These are phyloP conservation scores for Yamadazyma pseudoaaseri DNA, from an alignment of 1,139 yeast species.

Conservation along the genomic window DNA sequence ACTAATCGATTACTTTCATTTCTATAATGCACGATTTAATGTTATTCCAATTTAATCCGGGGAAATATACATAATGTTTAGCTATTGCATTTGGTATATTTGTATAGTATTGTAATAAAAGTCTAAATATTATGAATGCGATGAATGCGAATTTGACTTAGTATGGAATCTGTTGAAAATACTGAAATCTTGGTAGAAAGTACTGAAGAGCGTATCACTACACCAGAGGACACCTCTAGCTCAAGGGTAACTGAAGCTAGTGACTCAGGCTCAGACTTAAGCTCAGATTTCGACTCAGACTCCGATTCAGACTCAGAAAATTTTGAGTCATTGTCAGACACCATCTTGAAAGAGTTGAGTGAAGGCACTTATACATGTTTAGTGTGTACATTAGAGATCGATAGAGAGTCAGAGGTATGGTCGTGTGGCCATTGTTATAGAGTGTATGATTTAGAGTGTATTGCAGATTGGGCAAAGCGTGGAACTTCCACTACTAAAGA, in stretches of 20 bases:
- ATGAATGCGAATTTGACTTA: no score
- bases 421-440: slow-evolving; percentile 71
- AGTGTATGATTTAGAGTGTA: slow-evolving; percentile 80
- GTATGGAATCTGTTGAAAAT: no score
- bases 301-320: slow-evolving; percentile 11
- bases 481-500: slow-evolving; percentile 62
- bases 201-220: no score
- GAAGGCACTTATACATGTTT: slow-evolving; percentile 73
- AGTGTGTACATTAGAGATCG: slow-evolving; percentile 82
- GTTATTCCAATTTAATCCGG: no score
- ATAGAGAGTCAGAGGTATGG: slow-evolving; percentile 67
- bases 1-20: slow-evolving; percentile 13
- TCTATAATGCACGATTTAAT: no score
- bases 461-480: slow-evolving; percentile 75
- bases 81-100: no score
- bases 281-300: slow-evolving; percentile 1
- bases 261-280: no score
- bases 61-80: no score
- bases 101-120: slow-evolving; percentile 6
- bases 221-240: no score
- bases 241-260: no score
- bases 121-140: background rate
- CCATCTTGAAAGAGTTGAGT: slow-evolving; percentile 53
- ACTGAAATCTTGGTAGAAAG: no score
- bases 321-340: slow-evolving; percentile 33